phyloP scores from a whole-genome alignment of 1,284 basidiomycete genomes.

The Papiliotrema terrestris region DNA sequence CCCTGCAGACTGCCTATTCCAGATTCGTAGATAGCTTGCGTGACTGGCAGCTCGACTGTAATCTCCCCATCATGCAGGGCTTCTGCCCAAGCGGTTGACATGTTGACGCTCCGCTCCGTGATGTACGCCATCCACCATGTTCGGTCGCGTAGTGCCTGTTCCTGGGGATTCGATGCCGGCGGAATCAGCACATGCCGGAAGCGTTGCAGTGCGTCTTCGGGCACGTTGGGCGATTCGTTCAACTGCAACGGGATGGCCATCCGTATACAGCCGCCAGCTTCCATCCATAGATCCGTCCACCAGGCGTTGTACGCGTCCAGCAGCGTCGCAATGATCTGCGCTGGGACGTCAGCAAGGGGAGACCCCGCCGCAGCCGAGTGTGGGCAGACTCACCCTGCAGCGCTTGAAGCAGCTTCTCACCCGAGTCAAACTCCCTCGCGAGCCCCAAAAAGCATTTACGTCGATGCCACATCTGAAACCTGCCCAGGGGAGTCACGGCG shows the following conservation, averaged over 20 bases:
- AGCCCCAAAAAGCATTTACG: conserved; percentile 31
- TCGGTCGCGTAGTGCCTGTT: conserved; percentile 38
- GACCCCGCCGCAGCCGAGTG: background rate
- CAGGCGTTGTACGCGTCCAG: conserved; percentile 41
- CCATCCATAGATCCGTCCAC: conserved; percentile 41
- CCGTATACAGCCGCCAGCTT: conserved; percentile 26
- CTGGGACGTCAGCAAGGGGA: conserved; percentile 2
- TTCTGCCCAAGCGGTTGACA: conserved; percentile 4
- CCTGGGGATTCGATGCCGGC: conserved; percentile 16
- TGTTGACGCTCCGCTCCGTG: background rate
- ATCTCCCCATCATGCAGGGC: conserved; percentile 34
- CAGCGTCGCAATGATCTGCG: conserved; percentile 23
- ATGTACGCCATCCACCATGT: conserved; percentile 34
- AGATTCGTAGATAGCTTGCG: conserved; percentile 28
- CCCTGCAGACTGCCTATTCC: conserved; percentile 28
- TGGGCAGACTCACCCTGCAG: conserved; percentile 24
- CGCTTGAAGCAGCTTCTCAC: conserved; percentile 27
- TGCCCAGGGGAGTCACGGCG: conserved; percentile 15
- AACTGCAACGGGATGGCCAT: conserved; percentile 31
- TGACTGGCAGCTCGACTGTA: conserved; percentile 38
- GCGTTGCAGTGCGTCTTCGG: conserved; percentile 1
- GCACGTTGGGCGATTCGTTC: conserved; percentile 30
- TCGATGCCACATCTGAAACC: conserved; percentile 45
- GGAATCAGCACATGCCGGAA: conserved; percentile 2
- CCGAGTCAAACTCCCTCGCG: conserved; percentile 19